Evolutionary conservation across 768 basidiomycete genomes (phyloP).

Genomic region (Kwoniella newhampshirensis): DNA sequence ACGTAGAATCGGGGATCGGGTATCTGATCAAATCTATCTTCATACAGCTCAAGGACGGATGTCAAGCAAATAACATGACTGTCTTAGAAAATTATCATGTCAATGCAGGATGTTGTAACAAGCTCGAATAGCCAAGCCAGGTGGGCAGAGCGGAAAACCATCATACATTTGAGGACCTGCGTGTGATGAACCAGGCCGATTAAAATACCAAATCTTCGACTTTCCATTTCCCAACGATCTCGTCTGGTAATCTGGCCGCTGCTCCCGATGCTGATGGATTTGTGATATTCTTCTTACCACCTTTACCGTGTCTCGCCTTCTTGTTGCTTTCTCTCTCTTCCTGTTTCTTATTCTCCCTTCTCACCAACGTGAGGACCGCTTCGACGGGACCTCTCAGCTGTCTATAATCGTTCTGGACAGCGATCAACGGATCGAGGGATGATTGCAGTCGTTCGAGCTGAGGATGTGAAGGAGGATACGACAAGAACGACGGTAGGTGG

Average conservation of each 20-base stretch:
- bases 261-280: constrained; percentile 6
- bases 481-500: constrained; percentile 43
- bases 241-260: constrained; percentile 21
- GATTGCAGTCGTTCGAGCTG: constrained; percentile 34
- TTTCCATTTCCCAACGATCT: constrained; percentile 25
- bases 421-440: constrained; percentile 31
- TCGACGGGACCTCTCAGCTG: constrained; percentile 42
- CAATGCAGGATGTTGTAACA: no score
- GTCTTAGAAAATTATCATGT: no score
- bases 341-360: constrained; percentile 27
- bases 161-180: no score
- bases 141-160: no score
- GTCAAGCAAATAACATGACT: no score
- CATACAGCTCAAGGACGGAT: no score
- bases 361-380: constrained; percentile 42
- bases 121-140: no score
- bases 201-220: constrained; percentile 28
- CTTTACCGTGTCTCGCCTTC: not conserved
- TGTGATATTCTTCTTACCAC: constrained; percentile 5
- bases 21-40: no score
- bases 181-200: not conserved
- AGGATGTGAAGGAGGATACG: constrained; percentile 35
- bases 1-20: no score
- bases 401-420: constrained; percentile 38
- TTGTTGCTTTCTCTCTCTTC: constrained; percentile 17